These are phyloP conservation scores for Fraxinus velutina DNA, from an alignment of 305 asterid species.

Conservation along the genomic window DNA sequence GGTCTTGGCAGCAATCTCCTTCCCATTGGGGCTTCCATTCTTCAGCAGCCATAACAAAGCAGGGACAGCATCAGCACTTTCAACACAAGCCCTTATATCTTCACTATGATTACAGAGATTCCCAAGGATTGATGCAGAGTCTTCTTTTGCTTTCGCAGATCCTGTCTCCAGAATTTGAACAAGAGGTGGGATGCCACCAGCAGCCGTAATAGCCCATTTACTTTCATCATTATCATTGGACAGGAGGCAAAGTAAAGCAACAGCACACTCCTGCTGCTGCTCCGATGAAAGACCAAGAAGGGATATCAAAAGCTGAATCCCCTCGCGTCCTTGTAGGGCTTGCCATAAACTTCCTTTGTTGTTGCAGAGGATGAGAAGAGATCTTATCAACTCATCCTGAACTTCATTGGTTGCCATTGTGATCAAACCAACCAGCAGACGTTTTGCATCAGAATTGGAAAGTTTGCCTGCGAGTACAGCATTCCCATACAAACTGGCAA, in stretches of 20 bases:
- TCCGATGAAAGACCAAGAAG: slow-evolving; percentile 99
- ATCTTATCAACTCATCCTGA: slow-evolving; percentile 84
- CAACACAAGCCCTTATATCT: slow-evolving; percentile 99
- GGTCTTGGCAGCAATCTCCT: slow-evolving; percentile 96
- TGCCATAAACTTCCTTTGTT: slow-evolving; percentile 90
- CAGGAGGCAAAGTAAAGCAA: slow-evolving; percentile 86
- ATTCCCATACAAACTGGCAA: slow-evolving; percentile 98
- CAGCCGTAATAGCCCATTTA: slow-evolving; percentile 99
- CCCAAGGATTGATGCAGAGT: slow-evolving; percentile 93
- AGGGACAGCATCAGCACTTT: slow-evolving; percentile 99
- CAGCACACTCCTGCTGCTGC: slow-evolving; percentile 99
- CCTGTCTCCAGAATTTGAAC: slow-evolving; percentile 98
- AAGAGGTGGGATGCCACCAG: slow-evolving; percentile 99
- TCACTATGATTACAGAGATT: slow-evolving; percentile 98
- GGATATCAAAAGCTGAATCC: slow-evolving; percentile 91
- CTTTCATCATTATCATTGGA: slow-evolving; percentile 93
- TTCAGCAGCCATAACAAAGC: slow-evolving; percentile 94
- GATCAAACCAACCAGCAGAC: slow-evolving; percentile 86
- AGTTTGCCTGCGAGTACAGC: slow-evolving; percentile 67
- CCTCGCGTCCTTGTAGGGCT: slow-evolving; percentile 98
- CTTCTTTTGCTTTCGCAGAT: slow-evolving; percentile 93
- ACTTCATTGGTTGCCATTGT: slow-evolving; percentile 92
- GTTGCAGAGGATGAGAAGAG: slow-evolving; percentile 84
- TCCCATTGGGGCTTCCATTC: slow-evolving; percentile 92
- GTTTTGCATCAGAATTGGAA: slow-evolving; percentile 89